Base-by-base conservation (phyloP, 2,329 filamentous ascomycete genomes). In the Davidsoniella virescens region DNA sequence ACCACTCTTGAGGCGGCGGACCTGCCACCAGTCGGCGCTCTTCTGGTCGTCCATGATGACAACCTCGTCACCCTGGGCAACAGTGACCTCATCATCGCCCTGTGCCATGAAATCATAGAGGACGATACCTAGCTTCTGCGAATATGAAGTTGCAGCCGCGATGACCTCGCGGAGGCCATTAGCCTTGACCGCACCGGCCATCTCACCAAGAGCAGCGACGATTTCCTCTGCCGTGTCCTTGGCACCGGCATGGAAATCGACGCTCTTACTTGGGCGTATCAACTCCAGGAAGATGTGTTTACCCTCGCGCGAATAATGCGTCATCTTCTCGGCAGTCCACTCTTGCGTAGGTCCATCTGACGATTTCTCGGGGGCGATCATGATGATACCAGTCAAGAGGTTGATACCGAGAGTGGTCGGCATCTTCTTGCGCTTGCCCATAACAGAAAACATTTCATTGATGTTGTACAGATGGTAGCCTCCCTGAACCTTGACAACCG, bases 21-120 rank as follows among this genome's bases (percentile, higher is more conserved):
- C 87, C 70, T 92, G 87, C 90, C 92, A 96, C 92, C 92, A 98
- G 62, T 98, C 92, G 53, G 95, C 87, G 55, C 88, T 95, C 66
- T 88, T 92, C 33, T 72, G 78, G 60, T 95, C 87, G 61, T 98
- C 90, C 51, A 96, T 64, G 49, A 98, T 71, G 41, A 94, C 69
- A 39, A 98, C 90, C 60, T 98, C 90, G 61, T 98, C 92, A 39
- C 84, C 92, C 18, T 83, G 75, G 23, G 77, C 80, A 44, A 98
- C 92, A 0, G 87, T 94, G 44, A 98, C 90, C 65, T 98, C 92
- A 59, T 98, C 92, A 6, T 94, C 85, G 36, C 88, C 88, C 63
- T 96, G 90, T 0, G 92, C 92, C 78, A 87, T 84, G 63, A 98
- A 98, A 61, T 96, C 90, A 62, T 95, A 96, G 36, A 95, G 70